phyloP scores from a whole-genome alignment of 1,284 basidiomycete genomes.

The Cryptococcus deneoformans region DNA sequence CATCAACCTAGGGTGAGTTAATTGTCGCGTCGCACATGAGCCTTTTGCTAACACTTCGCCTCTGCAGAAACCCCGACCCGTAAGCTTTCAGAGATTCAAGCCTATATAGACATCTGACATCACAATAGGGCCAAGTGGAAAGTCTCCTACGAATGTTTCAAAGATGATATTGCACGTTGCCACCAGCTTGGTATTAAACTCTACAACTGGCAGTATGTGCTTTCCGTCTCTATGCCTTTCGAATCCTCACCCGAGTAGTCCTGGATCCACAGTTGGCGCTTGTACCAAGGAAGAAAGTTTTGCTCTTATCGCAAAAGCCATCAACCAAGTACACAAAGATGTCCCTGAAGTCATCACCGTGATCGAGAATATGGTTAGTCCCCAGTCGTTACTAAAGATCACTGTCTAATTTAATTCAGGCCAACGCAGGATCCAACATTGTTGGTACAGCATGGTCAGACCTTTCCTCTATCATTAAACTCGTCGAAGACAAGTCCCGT shows the following conservation, averaged over 20 bases:
- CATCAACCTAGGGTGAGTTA: constrained; percentile 64
- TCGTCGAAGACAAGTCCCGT: constrained; percentile 69
- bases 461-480: constrained; percentile 64
- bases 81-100: constrained; percentile 43
- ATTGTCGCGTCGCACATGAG: background rate
- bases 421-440: constrained; percentile 70
- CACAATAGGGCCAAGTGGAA: constrained; percentile 62
- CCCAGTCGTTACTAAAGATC: background rate
- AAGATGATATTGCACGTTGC: constrained; percentile 79
- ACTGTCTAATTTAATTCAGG: constrained; percentile 51
- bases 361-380: constrained; percentile 77
- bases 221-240: background rate
- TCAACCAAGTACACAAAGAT: constrained; percentile 72
- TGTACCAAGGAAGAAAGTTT: constrained; percentile 63
- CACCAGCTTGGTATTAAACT: constrained; percentile 69
- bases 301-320: constrained; percentile 64
- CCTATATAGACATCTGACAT: background rate
- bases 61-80: constrained; percentile 62
- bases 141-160: constrained; percentile 74
- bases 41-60: background rate
- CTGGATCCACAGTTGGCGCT: constrained; percentile 73
- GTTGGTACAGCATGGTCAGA: constrained; percentile 71
- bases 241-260: constrained; percentile 52
- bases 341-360: constrained; percentile 65
- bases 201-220: constrained; percentile 80